Conservation (phyloP, 2,329 filamentous ascomycete genomes). For the Colletotrichum coccodes region DNA sequence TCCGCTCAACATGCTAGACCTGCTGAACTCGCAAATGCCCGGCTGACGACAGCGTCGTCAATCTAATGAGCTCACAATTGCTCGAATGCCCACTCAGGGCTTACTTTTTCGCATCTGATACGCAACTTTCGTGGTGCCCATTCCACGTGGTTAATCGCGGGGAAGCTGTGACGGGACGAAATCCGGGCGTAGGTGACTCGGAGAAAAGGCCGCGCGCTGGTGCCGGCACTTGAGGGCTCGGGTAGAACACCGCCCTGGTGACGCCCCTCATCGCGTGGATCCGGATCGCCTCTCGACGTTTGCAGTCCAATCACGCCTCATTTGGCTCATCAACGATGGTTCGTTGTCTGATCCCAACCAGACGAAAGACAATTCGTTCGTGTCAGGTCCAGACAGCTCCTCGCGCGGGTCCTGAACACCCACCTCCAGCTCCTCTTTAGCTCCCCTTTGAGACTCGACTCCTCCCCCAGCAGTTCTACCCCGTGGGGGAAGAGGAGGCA, state of each 20-base stretch:
- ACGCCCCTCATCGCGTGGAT: not conserved
- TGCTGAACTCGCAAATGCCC: constrained; percentile 41
- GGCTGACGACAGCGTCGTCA: constrained; percentile 27
- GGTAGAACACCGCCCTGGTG: constrained; percentile 12
- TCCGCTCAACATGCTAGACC: constrained; percentile 38
- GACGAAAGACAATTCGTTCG: not conserved
- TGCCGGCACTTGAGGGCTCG: not conserved
- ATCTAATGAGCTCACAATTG: not conserved
- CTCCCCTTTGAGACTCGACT: no score
- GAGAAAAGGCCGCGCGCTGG: constrained; percentile 4
- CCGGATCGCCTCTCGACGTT: not conserved
- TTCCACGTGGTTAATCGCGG: not conserved
- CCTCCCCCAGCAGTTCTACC: not conserved
- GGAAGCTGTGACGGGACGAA: not conserved
- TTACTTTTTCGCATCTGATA: not conserved
- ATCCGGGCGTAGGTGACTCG: constrained; percentile 4
- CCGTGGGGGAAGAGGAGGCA: not conserved
- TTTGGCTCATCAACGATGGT: not conserved
- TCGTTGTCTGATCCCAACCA: not conserved
- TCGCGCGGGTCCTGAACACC: constrained; percentile 5
- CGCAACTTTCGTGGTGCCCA: constrained; percentile 8
- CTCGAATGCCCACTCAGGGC: not conserved
- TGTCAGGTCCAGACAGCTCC: not conserved
- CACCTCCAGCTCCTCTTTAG: not conserved
- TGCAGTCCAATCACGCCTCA: constrained; percentile 21